Evolutionary conservation across 768 basidiomycete species (phyloP), one percentile per base, ranked within the genome.

Genomic region (Phanerodontia chrysosporium): DNA sequence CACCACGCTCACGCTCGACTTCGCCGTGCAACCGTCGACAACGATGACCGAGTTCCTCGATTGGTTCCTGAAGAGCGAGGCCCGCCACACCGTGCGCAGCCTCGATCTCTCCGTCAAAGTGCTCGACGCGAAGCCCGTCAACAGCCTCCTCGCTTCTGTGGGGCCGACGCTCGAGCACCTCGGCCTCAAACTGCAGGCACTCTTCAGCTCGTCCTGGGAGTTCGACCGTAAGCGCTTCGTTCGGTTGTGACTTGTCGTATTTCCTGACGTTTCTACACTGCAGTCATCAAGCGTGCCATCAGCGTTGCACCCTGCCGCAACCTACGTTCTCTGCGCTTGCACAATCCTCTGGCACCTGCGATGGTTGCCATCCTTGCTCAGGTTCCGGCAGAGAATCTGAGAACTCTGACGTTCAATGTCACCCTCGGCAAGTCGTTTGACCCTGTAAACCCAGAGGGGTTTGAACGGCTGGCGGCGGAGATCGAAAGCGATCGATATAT

Each of bases 31-130:
- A 14, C 44, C 55, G 22, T 45, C 45, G 44, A 44, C 55, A 10
- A 46, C 32, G 21, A 57, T 48, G 55, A n/a, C 25, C 45, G 45
- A 57, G n/a, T 57, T 57, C 45, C 44, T 57, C n/a, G 55, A 57
- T 45, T 57, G 55, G 55, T 45, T 57, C 44, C n/a, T 29, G 8
- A 27, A 28, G 12, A n/a, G 28, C 24, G 45, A 48, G 2, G 29
- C 55, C 7, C 28, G 27, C 4, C 22, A 22, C 9, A 57, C 55
- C 22, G 25, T 57, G 28, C 55, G 55, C 28, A 32, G 7, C 27
- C 42, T 45, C 25, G 28, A 57, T 25, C 45, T 57, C 29, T 44
- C 42, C 13, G 27, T 48, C 44, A 57, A 25, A 27, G 45, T 57
- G 12, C 45, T 57, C 45, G 55, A 57, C 32, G 55, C 55, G 2